Conservation (phyloP, 306 rosid species). For the Aeschynomene evenia region DNA sequence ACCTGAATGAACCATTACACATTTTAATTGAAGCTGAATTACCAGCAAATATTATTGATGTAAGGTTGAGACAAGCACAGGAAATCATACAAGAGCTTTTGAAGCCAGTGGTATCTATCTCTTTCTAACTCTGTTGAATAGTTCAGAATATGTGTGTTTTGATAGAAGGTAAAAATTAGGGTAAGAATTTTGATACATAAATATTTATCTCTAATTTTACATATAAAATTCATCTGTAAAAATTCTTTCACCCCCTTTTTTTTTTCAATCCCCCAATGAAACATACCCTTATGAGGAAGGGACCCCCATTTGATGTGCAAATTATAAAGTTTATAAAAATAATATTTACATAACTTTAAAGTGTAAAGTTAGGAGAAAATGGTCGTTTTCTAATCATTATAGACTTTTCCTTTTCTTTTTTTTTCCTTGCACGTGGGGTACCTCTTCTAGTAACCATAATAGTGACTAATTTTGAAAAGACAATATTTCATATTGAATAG, state of each 20-base stretch:
- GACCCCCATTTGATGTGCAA: background rate
- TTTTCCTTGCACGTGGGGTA: background rate
- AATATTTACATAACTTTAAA: background rate
- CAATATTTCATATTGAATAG: too few species aligned
- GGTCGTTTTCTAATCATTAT: background rate
- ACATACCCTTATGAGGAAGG: too few species aligned
- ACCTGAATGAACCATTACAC: slow-evolving; percentile 89
- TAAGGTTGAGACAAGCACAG: slow-evolving; percentile 80
- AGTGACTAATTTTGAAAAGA: background rate
- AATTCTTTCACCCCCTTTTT: too few species aligned
- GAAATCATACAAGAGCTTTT: slow-evolving; percentile 90
- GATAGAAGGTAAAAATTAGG: too few species aligned
- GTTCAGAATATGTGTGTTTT: background rate
- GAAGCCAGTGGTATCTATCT: slow-evolving; percentile 78
- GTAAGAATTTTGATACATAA: too few species aligned
- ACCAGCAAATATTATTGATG: slow-evolving; percentile 69
- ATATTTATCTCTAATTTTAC: too few species aligned
- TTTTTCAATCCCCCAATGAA: too few species aligned
- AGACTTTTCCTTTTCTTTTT: background rate
- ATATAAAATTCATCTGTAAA: too few species aligned
- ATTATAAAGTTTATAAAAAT: background rate
- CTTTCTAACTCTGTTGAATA: slow-evolving; percentile 7
- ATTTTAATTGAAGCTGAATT: slow-evolving; percentile 90
- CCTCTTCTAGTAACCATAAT: background rate
- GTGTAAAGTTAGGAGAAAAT: slow-evolving; percentile 2